Evolutionary conservation across 2,329 filamentous ascomycete species (phyloP), one percentile per base, ranked within the genome.

Genomic region (Fusarium cicatricum): DNA sequence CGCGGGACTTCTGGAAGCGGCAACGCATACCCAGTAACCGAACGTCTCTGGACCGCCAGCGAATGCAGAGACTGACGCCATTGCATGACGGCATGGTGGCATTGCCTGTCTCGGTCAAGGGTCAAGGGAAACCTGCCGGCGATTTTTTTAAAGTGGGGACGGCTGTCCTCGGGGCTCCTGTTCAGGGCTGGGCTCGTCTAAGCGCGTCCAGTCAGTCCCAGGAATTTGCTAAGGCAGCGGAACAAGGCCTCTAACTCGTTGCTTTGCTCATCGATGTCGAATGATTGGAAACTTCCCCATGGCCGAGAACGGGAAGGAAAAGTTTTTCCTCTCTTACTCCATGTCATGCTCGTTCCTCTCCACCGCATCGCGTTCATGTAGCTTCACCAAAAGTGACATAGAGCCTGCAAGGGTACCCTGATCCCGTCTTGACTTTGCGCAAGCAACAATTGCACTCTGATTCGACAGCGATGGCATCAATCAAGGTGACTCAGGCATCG

Each of bases 1-100:
- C 38, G 66, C 66, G 66, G 66, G 66, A 69, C 56, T 69, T 62
- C 66, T 69, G 31, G 58, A 69, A 68, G 39, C 34, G 60, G 66
- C 58, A 69, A 62, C 45, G 48, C 37, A 55, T 37, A 17, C 17
- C 36, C 31, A 14, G 55, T 49, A 33, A 33, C 40, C 33, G 49
- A 42, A 50, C 41, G 28, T 41, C 16, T 38, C 34, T 38, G 31
- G 36, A 51, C 31, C 40, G 40, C 52, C 49, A 61, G 54, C 29
- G 51, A 41, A 63, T 39, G 46, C 62, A 60, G 40, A 61, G 41
- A 58, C 61, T 69, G 66, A 69, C 66, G 66, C 66, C 66, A 69
- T 69, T 55, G 62, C 44, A 58, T 64, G 63, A 62, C 52, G 55
- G 60, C 66, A 69, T 69, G 66, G 55, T 68, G 64, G 64, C 58